These are phyloP conservation scores for Aureobasidium sp. DNA, from an alignment of 2,329 filamentous ascomycete species.

Conservation along the genomic window DNA sequence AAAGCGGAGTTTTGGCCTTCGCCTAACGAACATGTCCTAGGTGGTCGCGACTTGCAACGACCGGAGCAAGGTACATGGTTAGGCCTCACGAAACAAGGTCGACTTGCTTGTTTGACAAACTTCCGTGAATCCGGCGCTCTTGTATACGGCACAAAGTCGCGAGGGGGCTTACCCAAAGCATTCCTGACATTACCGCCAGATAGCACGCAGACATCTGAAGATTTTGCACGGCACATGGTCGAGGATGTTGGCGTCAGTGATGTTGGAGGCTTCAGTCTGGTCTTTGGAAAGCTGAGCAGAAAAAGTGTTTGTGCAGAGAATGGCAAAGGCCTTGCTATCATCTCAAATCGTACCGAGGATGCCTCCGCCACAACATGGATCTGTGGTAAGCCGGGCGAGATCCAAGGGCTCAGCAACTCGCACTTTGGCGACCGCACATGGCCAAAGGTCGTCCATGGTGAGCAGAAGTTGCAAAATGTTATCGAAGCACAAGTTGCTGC, in stretches of 20 bases:
- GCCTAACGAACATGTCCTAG: constrained; percentile 50
- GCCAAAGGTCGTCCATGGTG: constrained; percentile 55
- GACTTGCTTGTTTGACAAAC: constrained; percentile 57
- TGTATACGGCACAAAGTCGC: constrained; percentile 42
- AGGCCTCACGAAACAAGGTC: constrained; percentile 54
- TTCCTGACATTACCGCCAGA: constrained; percentile 45
- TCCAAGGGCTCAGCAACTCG: constrained; percentile 55
- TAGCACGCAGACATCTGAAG: constrained; percentile 37
- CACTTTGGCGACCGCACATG: constrained; percentile 52
- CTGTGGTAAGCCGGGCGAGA: constrained; percentile 42
- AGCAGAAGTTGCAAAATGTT: constrained; percentile 36
- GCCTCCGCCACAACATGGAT: constrained; percentile 47
- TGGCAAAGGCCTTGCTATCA: constrained; percentile 44
- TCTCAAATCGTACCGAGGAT: constrained; percentile 55
- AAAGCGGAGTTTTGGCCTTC: constrained; percentile 53
- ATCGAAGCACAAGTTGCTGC: constrained; percentile 38
- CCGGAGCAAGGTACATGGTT: constrained; percentile 58
- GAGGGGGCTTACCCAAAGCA: constrained; percentile 54
- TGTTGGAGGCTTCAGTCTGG: constrained; percentile 57
- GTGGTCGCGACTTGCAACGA: constrained; percentile 55
- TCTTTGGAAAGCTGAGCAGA: constrained; percentile 46
- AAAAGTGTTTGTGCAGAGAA: background rate
- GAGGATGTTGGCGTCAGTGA: constrained; percentile 48
- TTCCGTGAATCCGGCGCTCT: constrained; percentile 48
- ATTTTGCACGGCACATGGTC: constrained; percentile 50